Evolutionary conservation across 495 filamentous ascomycete genomes (phyloP), one percentile per base, ranked within the genome.

Genomic region (Aspergillus bertholletiae): DNA sequence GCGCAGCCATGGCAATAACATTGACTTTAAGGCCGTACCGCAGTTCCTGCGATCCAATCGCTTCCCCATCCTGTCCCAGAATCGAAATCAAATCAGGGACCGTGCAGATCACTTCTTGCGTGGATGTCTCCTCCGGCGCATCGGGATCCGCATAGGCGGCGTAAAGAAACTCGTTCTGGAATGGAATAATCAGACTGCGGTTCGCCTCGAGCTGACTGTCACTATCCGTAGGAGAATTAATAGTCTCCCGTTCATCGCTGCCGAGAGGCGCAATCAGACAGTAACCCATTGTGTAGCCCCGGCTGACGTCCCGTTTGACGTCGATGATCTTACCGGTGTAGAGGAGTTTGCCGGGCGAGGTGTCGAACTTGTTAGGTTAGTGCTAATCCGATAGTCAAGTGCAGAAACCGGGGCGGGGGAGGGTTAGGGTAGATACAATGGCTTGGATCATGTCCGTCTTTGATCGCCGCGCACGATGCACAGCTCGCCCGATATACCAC

Each of bases 91-190:
- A 58, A 54, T 72, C 69, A 5, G 67, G 67, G 11, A 70, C 63
- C 0, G 63, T 70, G 62, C 67, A 67, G 11, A 70, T 60, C 0
- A 63, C 39, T 32, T 70, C 60, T 26, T 70, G 55, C 2, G 57
- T 51, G 18, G 56, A 62, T 20, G 49, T 30, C 28, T 62, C 56
- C 15, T 56, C 54, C 3, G 62, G 54, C 2, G 47, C 27, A 1
- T 30, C 28, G 13, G 15, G 15, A 22, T 51, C 55, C 1, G 51
- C n/a, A 40, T 32, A 64, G 8, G 67, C 74, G 5, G 80, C 82
- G 7, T 78, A 73, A 22, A 87, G 79, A 54, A 81, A 84, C 55
- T 87, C 84, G 58, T 85, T 85, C 66, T 85, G 82, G 64, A 86
- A 86, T 0, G 83, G 83, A 34, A 86, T 80, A 46, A 80, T 79